A percentile compares a stretch with the other conserved stretches of the same genome.
These are phyloP conservation scores for Camelina hispida DNA, from an alignment of 345 rosid genomes.

Conservation along the genomic window DNA sequence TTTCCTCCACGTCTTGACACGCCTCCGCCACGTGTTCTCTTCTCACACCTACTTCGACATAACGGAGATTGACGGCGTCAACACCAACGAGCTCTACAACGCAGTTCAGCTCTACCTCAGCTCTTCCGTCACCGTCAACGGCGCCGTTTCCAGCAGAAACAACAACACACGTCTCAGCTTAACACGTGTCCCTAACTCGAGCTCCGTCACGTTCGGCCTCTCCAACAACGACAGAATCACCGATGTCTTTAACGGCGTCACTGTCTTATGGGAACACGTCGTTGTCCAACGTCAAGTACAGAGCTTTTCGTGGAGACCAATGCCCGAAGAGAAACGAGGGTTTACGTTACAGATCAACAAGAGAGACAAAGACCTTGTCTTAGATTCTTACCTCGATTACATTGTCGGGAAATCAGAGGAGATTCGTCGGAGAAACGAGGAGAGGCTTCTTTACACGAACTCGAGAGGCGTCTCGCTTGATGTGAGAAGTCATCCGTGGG, in stretches of 20 bases:
- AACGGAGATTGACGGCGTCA: slow-evolving; percentile 94
- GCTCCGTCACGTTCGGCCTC: slow-evolving; percentile 84
- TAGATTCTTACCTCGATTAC: slow-evolving; percentile 73
- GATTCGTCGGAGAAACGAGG: slow-evolving; percentile 71
- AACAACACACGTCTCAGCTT: slow-evolving; percentile 67
- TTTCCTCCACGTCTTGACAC: slow-evolving; percentile 55
- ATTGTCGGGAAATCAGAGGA: slow-evolving; percentile 78
- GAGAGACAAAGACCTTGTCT: slow-evolving; percentile 61
- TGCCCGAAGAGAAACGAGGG: slow-evolving; percentile 94
- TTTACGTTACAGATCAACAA: slow-evolving; percentile 77
- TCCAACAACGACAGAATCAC: slow-evolving; percentile 77
- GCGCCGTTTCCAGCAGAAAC: slow-evolving; percentile 35
- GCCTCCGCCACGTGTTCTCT: slow-evolving; percentile 60
- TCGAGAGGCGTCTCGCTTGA: slow-evolving; percentile 88
- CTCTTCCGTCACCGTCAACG: slow-evolving; percentile 63
- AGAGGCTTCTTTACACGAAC: slow-evolving; percentile 77
- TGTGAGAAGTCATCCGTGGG: slow-evolving; percentile 94
- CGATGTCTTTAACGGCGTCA: slow-evolving; percentile 63
- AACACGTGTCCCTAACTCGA: slow-evolving; percentile 81
- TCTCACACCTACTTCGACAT: slow-evolving; percentile 79
- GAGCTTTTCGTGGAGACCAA: slow-evolving; percentile 82
- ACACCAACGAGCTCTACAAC: slow-evolving; percentile 97
- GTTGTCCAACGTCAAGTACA: slow-evolving; percentile 81
- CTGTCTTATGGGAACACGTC: slow-evolving; percentile 84
- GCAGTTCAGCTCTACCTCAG: slow-evolving; percentile 93